These are phyloP conservation scores for Barnettozyma botsteinii DNA, from an alignment of 805 yeast species.

Conservation along the genomic window DNA sequence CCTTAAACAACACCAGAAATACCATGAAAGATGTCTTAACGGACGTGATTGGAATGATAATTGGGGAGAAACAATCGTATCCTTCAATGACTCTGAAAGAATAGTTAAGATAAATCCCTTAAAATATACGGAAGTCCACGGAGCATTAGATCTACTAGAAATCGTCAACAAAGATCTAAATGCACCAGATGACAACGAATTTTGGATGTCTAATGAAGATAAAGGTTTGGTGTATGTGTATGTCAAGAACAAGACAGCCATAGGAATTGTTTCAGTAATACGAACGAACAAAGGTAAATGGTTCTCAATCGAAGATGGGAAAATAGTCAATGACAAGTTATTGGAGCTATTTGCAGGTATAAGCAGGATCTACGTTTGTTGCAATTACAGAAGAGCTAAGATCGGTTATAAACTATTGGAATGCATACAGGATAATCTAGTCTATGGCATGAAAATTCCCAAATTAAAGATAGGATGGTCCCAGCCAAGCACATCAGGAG, in stretches of 20 bases:
- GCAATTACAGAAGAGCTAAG: conserved; percentile 41
- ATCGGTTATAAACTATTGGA: conserved; percentile 43
- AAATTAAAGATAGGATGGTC: conserved; percentile 56
- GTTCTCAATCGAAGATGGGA: conserved; percentile 51
- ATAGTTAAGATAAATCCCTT: conserved; percentile 33
- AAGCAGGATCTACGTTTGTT: conserved; percentile 43
- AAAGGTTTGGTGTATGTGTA: conserved; percentile 46
- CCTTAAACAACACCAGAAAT: conserved; percentile 41
- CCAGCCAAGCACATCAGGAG: conserved; percentile 66
- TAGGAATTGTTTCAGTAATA: conserved; percentile 55
- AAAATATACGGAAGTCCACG: conserved; percentile 28
- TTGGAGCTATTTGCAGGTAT: conserved; percentile 40
- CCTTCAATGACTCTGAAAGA: conserved; percentile 17
- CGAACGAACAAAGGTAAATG: conserved; percentile 43
- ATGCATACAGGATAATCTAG: conserved; percentile 36
- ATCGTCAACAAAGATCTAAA: conserved; percentile 55
- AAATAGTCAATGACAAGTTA: conserved; percentile 40
- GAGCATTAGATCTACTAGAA: conserved; percentile 37
- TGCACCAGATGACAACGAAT: conserved; percentile 48
- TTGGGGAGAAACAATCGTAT: conserved; percentile 28
- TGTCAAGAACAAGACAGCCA: conserved; percentile 38
- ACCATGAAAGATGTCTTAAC: conserved; percentile 42
- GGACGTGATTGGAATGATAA: conserved; percentile 45
- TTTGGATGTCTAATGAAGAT: conserved; percentile 30
- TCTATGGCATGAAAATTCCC: conserved; percentile 43